Evolutionary conservation across 805 yeast species (phyloP), one percentile per base, ranked within the genome.

Genomic region (Wickerhamiella parazyma): DNA sequence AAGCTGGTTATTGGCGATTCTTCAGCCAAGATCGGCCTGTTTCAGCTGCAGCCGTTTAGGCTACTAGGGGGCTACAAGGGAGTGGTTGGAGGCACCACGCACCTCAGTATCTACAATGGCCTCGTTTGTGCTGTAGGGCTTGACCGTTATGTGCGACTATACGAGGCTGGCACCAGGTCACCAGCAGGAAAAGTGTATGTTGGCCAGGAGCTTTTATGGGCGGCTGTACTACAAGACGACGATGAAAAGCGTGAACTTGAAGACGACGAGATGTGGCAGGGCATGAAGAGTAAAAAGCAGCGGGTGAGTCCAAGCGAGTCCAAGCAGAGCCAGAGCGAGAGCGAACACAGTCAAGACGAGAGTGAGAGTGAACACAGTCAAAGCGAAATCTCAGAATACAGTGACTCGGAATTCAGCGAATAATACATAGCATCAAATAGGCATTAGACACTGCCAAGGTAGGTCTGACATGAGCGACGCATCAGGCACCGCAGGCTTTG

Each of bases 111-210:
- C 9, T 48, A 49, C 24, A 55, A 51, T 11, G 33, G 29, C 8
- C 56, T 79, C 22, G 55, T 87, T 6, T 76, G 77, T 2, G 69
- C 83, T 16, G 96, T 94, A 36, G 94, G 95, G 0, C 69, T 87
- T 18, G 98, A 91, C 56, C 70, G 95, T 54, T 89, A 85, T 54
- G 68, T 84, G 21, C 71, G 95, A 46, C 83, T 82, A 3, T 89
- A 73, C 60, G 80, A 85, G 48, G 57, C 76, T 4, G 63, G 63
- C 1, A 62, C 76, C 1, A 69, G 93, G 41, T 72, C 73, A 36
- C 65, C 75, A 39, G 61, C 75, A 8, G 85, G 76, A 6, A 85
- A 85, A 55, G 80, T 83, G 4, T 89, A 73, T 53, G 55, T 80
- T 21, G 94, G 93, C 1, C 73, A 84, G 4, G 85, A 82, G 56